Conservation (phyloP, 371 early-diverging fungal species). For the Lichtheimia ramosa region DNA sequence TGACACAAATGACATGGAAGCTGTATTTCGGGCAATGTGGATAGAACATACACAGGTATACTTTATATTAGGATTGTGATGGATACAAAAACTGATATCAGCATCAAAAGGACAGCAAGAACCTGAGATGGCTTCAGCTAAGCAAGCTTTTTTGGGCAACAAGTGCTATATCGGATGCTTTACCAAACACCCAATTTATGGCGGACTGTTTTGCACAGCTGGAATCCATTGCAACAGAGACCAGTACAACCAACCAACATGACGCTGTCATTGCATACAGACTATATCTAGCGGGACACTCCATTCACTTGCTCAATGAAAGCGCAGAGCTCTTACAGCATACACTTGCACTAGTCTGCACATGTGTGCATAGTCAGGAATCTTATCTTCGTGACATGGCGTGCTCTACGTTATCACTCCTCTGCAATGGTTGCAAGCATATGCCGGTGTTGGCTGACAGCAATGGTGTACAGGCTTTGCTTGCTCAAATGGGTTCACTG, state of each 20-base stretch:
- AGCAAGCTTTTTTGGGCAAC: slow-evolving; percentile 86
- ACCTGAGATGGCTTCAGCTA: not conserved
- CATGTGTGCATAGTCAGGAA: slow-evolving; percentile 95
- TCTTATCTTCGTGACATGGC: slow-evolving; percentile 99
- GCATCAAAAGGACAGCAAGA: not conserved
- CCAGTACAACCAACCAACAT: not conserved
- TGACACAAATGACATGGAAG: slow-evolving; percentile 75
- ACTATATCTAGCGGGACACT: not conserved
- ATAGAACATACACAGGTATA: not conserved
- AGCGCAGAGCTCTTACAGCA: not conserved
- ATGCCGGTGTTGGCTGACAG: slow-evolving; percentile 14
- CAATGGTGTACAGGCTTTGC: slow-evolving; percentile 26
- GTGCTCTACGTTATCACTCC: slow-evolving; percentile 97
- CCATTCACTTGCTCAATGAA: not conserved
- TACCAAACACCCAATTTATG: slow-evolving; percentile 88
- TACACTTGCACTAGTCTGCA: slow-evolving; percentile 46
- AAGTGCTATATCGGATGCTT: slow-evolving; percentile 92
- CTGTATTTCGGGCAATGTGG: not conserved
- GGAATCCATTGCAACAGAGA: not conserved
- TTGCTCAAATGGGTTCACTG: slow-evolving; percentile 81
- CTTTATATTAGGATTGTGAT: not conserved
- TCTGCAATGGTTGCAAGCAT: slow-evolving; percentile 91
- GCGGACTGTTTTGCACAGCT: slow-evolving; percentile 45
- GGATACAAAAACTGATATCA: not conserved
- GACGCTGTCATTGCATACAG: not conserved